Evolutionary conservation across 169 alveolate species (phyloP).

Genomic region (Cryptosporidium meleagridis): DNA sequence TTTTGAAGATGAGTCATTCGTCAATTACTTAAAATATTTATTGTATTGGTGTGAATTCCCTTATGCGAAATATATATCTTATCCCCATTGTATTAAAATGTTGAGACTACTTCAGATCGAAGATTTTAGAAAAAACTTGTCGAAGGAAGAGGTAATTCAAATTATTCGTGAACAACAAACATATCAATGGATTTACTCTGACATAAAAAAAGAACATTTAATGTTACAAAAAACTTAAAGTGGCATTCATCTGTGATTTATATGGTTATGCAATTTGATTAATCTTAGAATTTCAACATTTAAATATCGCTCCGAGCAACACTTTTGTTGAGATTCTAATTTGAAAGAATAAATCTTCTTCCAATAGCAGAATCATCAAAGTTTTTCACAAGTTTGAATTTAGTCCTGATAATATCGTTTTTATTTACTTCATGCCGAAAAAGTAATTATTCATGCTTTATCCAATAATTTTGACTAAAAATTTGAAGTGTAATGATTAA

Average conservation of each 20-base stretch:
- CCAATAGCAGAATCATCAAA: too few species aligned
- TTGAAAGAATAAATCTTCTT: too few species aligned
- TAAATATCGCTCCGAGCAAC: too few species aligned
- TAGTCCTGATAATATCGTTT: too few species aligned
- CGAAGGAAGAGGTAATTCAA: conserved; percentile 61
- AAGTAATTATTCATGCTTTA: background rate
- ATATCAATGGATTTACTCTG: conserved; percentile 53
- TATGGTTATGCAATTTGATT: too few species aligned
- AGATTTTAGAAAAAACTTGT: conserved; percentile 54
- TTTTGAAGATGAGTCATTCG: conserved; percentile 64
- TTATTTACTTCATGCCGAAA: too few species aligned
- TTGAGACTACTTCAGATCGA: conserved; percentile 54
- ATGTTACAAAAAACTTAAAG: background rate
- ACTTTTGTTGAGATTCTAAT: background rate
- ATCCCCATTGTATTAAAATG: conserved; percentile 75
- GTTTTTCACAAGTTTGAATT: too few species aligned
- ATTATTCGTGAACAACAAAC: conserved; percentile 60
- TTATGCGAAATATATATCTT: conserved; percentile 62
- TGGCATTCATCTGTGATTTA: background rate
- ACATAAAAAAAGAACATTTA: conserved; percentile 28
- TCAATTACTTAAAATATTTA: conserved; percentile 72
- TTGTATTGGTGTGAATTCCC: conserved; percentile 69
- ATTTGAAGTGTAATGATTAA: too few species aligned
- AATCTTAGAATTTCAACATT: background rate
- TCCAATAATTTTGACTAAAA: too few species aligned